These are phyloP conservation scores for Aureobasidium sp. DNA, from an alignment of 2,329 filamentous ascomycete species.

Conservation along the genomic window DNA sequence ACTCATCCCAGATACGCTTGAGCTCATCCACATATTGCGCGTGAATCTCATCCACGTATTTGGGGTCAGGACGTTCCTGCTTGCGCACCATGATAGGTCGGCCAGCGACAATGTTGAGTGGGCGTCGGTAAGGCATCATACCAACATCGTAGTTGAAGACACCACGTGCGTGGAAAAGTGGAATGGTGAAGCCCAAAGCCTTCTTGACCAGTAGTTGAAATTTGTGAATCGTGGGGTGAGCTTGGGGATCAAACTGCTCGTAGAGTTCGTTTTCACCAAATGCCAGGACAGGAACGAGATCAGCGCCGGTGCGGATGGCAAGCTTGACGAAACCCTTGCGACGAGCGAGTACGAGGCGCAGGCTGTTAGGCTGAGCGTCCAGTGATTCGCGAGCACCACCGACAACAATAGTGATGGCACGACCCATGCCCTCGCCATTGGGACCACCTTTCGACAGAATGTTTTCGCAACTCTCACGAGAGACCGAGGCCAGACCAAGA, in stretches of 20 bases:
- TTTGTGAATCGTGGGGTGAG: constrained; percentile 72
- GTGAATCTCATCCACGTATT: constrained; percentile 76
- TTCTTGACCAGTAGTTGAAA: constrained; percentile 79
- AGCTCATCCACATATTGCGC: constrained; percentile 69
- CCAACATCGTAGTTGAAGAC: constrained; percentile 98
- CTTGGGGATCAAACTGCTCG: constrained; percentile 72
- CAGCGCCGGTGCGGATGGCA: constrained; percentile 84
- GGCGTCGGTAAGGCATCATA: constrained; percentile 83
- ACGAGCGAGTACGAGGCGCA: constrained; percentile 72
- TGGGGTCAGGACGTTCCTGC: constrained; percentile 58
- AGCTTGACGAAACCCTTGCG: constrained; percentile 93
- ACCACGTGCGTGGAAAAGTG: constrained; percentile 76
- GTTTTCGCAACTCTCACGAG: constrained; percentile 86
- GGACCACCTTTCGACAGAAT: constrained; percentile 70
- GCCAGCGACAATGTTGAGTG: constrained; percentile 85
- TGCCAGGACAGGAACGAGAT: constrained; percentile 82
- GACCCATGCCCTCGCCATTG: constrained; percentile 77
- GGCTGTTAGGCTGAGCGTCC: constrained; percentile 69
- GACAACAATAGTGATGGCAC: constrained; percentile 93
- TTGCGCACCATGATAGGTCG: constrained; percentile 66
- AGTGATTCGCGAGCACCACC: constrained; percentile 89
- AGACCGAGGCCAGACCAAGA: constrained; percentile 82
- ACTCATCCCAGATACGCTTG: constrained; percentile 64
- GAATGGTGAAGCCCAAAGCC: constrained; percentile 84
- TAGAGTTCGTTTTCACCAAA: constrained; percentile 97